phyloP scores from a whole-genome alignment of 805 yeast genomes.

The Saccharomycopsis microspora region DNA sequence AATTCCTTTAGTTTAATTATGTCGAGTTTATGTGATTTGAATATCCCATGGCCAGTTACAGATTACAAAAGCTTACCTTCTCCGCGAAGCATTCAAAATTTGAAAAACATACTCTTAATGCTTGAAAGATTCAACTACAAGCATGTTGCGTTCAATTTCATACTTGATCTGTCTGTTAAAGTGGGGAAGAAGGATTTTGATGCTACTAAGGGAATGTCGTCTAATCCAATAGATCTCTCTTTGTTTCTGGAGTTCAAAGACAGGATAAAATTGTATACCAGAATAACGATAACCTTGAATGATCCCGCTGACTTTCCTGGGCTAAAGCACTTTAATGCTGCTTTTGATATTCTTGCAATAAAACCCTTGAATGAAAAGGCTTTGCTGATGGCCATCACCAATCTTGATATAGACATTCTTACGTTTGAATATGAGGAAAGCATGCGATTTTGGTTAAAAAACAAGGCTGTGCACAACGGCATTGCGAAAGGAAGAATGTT shows the following conservation, averaged over 20 bases:
- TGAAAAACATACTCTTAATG: conserved; percentile 41
- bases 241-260: conserved; percentile 22
- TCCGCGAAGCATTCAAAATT: conserved; percentile 28
- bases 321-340: conserved; percentile 27
- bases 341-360: conserved; percentile 74
- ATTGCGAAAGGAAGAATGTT: conserved; percentile 71
- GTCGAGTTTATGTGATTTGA: conserved; percentile 34
- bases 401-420: conserved; percentile 71
- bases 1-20: too few relatives aligned
- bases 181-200: conserved; percentile 30
- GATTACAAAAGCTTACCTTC: conserved; percentile 34
- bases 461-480: conserved; percentile 77
- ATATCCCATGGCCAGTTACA: conserved; percentile 60
- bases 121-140: conserved; percentile 57
- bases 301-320: conserved; percentile 72
- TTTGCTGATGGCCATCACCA: conserved; percentile 59
- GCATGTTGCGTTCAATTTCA: conserved; percentile 65
- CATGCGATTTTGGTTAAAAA: conserved; percentile 68
- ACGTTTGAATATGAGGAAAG: conserved; percentile 57
- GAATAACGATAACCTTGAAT: conserved; percentile 66
- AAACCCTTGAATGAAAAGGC: conserved; percentile 75
- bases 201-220: conserved; percentile 19
- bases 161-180: conserved; percentile 37
- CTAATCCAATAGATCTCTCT: conserved; percentile 31
- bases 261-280: conserved; percentile 42